A percentile compares a stretch with the other conserved stretches of the same genome.
phyloP scores from a whole-genome alignment of 2,329 filamentous ascomycete species.

The Elsinoe perseae region DNA sequence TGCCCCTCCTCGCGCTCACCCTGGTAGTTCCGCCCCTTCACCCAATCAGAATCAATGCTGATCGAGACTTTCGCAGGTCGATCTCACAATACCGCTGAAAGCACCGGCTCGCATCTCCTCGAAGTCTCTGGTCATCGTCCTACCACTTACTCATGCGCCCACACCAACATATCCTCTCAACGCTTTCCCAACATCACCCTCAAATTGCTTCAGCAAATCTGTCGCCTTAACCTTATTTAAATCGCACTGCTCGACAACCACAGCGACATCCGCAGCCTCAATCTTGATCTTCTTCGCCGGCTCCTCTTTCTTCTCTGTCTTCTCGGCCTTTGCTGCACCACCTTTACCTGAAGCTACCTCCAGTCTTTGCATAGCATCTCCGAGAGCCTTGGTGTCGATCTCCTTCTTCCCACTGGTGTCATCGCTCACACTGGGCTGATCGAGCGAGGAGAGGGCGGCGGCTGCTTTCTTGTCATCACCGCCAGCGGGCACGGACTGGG shows the following conservation, averaged over 20 bases:
- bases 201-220: slow-evolving; percentile 63
- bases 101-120: no score
- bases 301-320: slow-evolving; percentile 23
- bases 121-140: no score
- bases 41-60: no score
- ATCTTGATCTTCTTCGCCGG: slow-evolving; percentile 56
- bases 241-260: slow-evolving; percentile 68
- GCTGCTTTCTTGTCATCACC: slow-evolving; percentile 67
- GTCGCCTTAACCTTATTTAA: slow-evolving; percentile 64
- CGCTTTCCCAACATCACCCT: slow-evolving; percentile 46
- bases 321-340: slow-evolving; percentile 21
- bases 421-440: slow-evolving; percentile 46
- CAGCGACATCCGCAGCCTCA: slow-evolving; percentile 59
- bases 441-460: slow-evolving; percentile 63
- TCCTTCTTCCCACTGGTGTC: slow-evolving; percentile 45
- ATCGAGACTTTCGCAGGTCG: no score
- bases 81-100: no score
- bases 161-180: slow-evolving; percentile 11
- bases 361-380: slow-evolving; percentile 63
- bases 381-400: slow-evolving; percentile 62
- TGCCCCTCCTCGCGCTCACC: no score
- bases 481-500: slow-evolving; percentile 49
- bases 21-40: no score
- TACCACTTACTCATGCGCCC: slow-evolving; percentile 6
- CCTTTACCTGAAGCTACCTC: slow-evolving; percentile 38